Evolutionary conservation across 768 basidiomycete species (phyloP).

Genomic region (Collybia nuda): DNA sequence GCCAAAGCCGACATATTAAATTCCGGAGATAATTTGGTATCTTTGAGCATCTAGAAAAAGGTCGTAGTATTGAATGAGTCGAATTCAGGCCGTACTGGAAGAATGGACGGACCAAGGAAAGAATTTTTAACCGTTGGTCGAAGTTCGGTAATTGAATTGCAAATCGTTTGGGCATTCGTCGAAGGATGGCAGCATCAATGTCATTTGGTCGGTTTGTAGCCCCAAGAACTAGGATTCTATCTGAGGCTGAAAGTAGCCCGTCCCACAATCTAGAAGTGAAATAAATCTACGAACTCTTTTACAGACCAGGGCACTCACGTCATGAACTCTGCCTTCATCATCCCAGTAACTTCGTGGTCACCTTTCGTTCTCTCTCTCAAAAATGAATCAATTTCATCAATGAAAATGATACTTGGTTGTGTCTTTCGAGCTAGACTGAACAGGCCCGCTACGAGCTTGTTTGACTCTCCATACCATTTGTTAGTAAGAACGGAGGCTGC

Average conservation of each 20-base stretch:
- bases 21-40: conserved; percentile 61
- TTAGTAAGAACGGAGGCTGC: conserved; percentile 46
- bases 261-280: conserved; percentile 78
- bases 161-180: conserved; percentile 99
- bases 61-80: background rate
- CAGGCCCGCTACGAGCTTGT: conserved; percentile 92
- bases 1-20: conserved; percentile 70
- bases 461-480: conserved; percentile 56
- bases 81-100: background rate
- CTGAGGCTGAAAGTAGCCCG: conserved; percentile 77
- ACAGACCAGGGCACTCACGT: conserved; percentile 49
- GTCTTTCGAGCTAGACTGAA: conserved; percentile 93
- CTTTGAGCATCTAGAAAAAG: conserved; percentile 75
- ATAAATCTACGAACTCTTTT: background rate
- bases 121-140: conserved; percentile 81
- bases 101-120: conserved; percentile 58
- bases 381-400: conserved; percentile 98
- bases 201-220: conserved; percentile 96
- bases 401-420: conserved; percentile 96
- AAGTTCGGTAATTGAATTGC: conserved; percentile 76
- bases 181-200: conserved; percentile 80
- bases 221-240: conserved; percentile 88
- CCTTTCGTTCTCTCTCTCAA: conserved; percentile 82
- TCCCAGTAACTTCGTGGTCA: conserved; percentile 96
- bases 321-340: conserved; percentile 98